Evolutionary conservation across 1,139 yeast genomes (phyloP), one percentile per base, ranked within the genome.

Genomic region (Saccharomyces uvarum): DNA sequence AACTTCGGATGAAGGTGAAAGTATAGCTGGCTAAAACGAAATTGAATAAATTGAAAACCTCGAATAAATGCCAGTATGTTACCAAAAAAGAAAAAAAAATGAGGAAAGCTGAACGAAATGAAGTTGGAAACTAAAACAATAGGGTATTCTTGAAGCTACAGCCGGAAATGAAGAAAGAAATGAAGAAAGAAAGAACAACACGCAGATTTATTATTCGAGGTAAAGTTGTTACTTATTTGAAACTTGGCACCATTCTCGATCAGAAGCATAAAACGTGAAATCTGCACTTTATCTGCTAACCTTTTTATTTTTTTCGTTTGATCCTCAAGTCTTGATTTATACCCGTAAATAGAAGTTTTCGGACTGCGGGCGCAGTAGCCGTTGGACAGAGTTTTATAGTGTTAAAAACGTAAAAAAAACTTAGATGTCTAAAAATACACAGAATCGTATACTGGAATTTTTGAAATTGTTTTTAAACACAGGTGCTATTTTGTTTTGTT

Each of bases 361-460:
- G 44, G 44, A 38, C 16, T 16, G 44, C 44, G 44, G 44, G 44
- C 44, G 44, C 44, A 38, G 44, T 38, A 38, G 44, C 44, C 44
- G 11, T 16, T 16, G 13, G 19, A 21, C 24, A 21, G 27, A 26
- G 48, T 51, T 14, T 51, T 51, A 51, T 32, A 54, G 19, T 51
- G 31, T 48, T 24, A 41, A 50, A 31, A 47, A 53, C n/a, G 31
- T 42, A 19, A 49, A 48, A 11, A 32, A 42, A 42, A 38, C 11
- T 9, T 38, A 16, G 3, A 11, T 21, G 13, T 38, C 19, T 16
- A 16, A 16, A 38, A 38, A 16, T 16, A 38, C 21, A 24, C 4
- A 24, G 26, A 1, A 24, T 24, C 26, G 26, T 24, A 24, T 24
- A 24, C 26, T 24, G 26, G 26, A 24, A 24, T 1, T 24, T 24